These are phyloP conservation scores for Bondarzewia mesenterica DNA, from an alignment of 1,284 basidiomycete genomes.

Conservation along the genomic window DNA sequence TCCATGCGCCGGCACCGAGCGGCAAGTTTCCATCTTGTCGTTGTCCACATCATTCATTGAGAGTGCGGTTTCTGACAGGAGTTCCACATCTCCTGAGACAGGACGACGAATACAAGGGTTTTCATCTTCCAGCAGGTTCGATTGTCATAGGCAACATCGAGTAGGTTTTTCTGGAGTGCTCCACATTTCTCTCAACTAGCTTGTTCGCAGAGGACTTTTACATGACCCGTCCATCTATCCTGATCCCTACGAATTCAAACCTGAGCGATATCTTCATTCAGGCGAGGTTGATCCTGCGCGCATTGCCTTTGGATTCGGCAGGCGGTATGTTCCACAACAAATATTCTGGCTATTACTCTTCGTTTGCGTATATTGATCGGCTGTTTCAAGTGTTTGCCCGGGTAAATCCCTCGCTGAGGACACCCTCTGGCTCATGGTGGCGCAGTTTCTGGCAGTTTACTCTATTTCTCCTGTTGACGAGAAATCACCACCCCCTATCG, in stretches of 20 bases:
- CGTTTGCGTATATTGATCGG: too few species aligned
- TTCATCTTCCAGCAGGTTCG: not conserved
- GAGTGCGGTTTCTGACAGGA: not conserved
- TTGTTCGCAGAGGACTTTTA: not conserved
- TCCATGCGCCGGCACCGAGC: conserved; percentile 23
- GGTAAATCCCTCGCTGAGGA: not conserved
- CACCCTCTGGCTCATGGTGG: not conserved
- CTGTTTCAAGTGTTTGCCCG: not conserved
- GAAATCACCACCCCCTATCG: not conserved
- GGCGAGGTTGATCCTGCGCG: not conserved
- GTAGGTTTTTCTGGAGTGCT: not conserved
- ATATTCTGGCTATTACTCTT: not conserved
- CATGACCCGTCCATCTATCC: not conserved
- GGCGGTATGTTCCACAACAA: not conserved
- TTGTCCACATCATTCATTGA: not conserved
- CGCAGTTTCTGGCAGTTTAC: not conserved
- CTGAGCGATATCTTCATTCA: not conserved
- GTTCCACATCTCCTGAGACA: not conserved
- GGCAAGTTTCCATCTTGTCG: conserved; percentile 9
- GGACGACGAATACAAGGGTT: not conserved
- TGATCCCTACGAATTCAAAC: not conserved
- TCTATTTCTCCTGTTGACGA: not conserved
- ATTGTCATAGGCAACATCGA: not conserved
- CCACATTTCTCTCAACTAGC: too few species aligned
- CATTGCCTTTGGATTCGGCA: conserved; percentile 1